These are phyloP conservation scores for Xylaria curta DNA, from an alignment of 495 filamentous ascomycete species.

Conservation along the genomic window DNA sequence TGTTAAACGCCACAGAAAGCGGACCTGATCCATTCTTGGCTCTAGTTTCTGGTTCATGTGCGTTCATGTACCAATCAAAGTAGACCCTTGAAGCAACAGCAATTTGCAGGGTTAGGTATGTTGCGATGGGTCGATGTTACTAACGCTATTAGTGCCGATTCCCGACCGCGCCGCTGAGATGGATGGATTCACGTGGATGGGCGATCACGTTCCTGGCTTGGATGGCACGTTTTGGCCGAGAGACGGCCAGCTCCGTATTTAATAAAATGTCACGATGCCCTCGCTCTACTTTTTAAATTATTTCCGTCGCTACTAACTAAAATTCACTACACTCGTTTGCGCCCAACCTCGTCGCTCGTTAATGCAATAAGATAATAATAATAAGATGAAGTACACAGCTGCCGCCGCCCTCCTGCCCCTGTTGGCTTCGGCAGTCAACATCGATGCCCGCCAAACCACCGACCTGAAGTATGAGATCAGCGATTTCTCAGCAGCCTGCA, in stretches of 20 bases:
- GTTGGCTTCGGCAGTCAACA: background rate
- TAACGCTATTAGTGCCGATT: background rate
- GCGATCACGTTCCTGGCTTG: background rate
- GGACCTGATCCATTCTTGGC: background rate
- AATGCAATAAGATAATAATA: background rate
- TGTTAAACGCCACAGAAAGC: background rate
- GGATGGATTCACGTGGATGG: background rate
- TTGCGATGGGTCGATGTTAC: background rate
- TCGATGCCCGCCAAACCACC: background rate
- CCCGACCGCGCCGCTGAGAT: background rate
- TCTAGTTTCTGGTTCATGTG: background rate
- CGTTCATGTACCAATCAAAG: background rate
- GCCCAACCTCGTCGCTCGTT: background rate
- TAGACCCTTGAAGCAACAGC: background rate
- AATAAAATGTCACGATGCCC: constrained; percentile 1
- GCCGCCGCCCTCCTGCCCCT: background rate
- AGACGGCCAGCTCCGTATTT: background rate
- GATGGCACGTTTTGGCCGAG: background rate
- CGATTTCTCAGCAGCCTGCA: background rate
- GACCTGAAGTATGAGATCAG: constrained; percentile 8
- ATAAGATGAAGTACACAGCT: constrained; percentile 12
- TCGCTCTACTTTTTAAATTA: background rate
- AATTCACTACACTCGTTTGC: constrained; percentile 1
- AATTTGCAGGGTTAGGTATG: background rate
- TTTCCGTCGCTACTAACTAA: background rate